Evolutionary conservation across 805 yeast genomes (phyloP).

Genomic region (Starmerella khaoyaiensis): DNA sequence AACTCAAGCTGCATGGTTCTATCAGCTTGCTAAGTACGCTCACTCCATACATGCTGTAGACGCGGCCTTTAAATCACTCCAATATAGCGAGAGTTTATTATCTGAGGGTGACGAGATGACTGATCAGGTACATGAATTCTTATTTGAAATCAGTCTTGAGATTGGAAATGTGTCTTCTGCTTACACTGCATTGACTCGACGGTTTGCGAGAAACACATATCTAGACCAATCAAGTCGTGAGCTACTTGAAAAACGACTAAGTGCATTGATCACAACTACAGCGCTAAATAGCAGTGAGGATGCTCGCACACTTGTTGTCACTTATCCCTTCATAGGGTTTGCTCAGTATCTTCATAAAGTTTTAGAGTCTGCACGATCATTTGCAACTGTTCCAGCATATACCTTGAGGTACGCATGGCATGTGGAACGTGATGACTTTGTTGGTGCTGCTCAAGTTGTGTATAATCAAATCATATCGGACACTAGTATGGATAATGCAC

Average conservation of each 20-base stretch:
- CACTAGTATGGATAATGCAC: neutral
- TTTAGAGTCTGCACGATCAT: slow-evolving; percentile 27
- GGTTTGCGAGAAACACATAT: slow-evolving; percentile 1
- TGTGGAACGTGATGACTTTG: slow-evolving; percentile 35
- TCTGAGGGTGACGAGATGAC: neutral
- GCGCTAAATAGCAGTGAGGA: slow-evolving; percentile 27
- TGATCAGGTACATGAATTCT: neutral
- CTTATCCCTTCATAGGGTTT: slow-evolving; percentile 35
- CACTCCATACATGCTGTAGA: slow-evolving; percentile 1
- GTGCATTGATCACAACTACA: slow-evolving; percentile 19
- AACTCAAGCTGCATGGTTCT: slow-evolving; percentile 11
- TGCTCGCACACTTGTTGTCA: slow-evolving; percentile 30
- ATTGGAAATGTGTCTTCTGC: slow-evolving; percentile 27
- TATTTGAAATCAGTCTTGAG: slow-evolving; percentile 24
- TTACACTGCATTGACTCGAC: slow-evolving; percentile 26
- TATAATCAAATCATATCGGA: slow-evolving; percentile 13
- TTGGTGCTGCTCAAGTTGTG: slow-evolving; percentile 22
- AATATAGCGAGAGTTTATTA: slow-evolving; percentile 4
- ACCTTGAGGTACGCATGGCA: slow-evolving; percentile 42
- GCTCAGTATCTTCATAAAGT: slow-evolving; percentile 34
- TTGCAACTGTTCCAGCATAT: slow-evolving; percentile 33
- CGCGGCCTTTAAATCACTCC: slow-evolving; percentile 8
- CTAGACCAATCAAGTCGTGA: no score
- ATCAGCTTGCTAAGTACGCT: slow-evolving; percentile 10
- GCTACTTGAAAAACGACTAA: neutral